These are phyloP conservation scores for Thraustochytrium striatum DNA, from an alignment of 352 stramenopile genomes.

Conservation along the genomic window DNA sequence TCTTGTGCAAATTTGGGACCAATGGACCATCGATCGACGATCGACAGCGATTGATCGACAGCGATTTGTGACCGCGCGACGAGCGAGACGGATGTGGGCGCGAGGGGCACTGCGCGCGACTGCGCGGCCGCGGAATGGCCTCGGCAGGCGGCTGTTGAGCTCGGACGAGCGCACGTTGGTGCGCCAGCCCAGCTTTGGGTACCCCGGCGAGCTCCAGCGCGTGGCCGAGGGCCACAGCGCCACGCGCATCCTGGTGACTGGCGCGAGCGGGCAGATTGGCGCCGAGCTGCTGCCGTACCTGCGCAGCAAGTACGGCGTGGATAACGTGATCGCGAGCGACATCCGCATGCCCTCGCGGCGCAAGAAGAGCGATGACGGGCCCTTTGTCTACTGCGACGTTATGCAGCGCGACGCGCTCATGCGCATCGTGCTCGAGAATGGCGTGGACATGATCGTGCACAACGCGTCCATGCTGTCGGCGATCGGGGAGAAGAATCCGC, in stretches of 20 bases:
- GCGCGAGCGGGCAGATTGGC: conserved; percentile 55
- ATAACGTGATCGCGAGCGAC: conserved; percentile 57
- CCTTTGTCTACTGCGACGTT: conserved; percentile 57
- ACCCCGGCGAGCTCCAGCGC: conserved; percentile 15
- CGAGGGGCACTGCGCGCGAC: too few relatives aligned
- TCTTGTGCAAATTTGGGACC: too few relatives aligned
- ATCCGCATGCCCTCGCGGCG: conserved; percentile 38
- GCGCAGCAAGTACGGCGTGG: conserved; percentile 52
- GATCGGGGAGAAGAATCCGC: conserved; percentile 79
- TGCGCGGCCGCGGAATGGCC: too few relatives aligned
- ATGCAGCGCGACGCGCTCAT: conserved; percentile 57
- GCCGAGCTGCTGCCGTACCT: conserved; percentile 54
- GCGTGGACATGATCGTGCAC: conserved; percentile 79
- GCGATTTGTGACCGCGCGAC: too few relatives aligned
- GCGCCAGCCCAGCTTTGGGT: conserved; percentile 29
- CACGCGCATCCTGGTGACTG: conserved; percentile 50
- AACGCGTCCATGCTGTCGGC: conserved; percentile 80
- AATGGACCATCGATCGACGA: too few relatives aligned
- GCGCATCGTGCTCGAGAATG: conserved; percentile 76
- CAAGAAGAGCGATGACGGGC: conserved; percentile 41
- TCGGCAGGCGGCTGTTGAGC: too few relatives aligned
- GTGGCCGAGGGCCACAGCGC: neutral
- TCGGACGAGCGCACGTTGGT: too few relatives aligned
- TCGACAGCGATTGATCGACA: too few relatives aligned
- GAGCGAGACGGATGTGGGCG: too few relatives aligned